phyloP scores from a whole-genome alignment of 805 yeast species.

The Yamadazyma akitaensis region DNA sequence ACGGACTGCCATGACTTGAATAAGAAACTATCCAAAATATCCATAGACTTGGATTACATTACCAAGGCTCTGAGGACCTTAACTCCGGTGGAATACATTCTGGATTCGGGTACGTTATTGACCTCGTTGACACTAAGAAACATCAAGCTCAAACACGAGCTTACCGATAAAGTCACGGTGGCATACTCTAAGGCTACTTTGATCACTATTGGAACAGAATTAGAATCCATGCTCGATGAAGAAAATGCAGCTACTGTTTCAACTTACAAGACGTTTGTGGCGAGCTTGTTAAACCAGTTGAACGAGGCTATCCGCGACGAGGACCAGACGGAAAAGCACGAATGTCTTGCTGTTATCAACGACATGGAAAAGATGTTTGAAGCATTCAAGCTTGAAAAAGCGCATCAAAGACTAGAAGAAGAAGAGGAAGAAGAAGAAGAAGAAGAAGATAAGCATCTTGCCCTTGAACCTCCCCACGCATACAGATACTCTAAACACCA shows the following conservation, averaged over 20 bases:
- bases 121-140: constrained; percentile 44
- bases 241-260: constrained; percentile 24
- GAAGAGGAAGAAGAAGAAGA: constrained; percentile 2
- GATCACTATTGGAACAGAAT: constrained; percentile 60
- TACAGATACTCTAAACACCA: neutral
- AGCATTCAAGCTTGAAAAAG: constrained; percentile 37
- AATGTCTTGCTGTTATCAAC: constrained; percentile 61
- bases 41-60: constrained; percentile 45
- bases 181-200: constrained; percentile 65
- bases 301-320: constrained; percentile 50
- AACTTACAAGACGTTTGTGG: constrained; percentile 58
- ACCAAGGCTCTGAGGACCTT: constrained; percentile 41
- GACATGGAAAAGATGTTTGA: constrained; percentile 77
- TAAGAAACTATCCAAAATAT: constrained; percentile 36
- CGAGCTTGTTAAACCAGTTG: constrained; percentile 54
- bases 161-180: constrained; percentile 52
- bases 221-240: constrained; percentile 47
- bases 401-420: constrained; percentile 5
- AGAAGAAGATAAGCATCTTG: neutral
- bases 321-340: constrained; percentile 58
- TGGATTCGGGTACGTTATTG: constrained; percentile 51
- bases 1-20: constrained; percentile 48
- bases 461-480: constrained; percentile 2
- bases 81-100: constrained; percentile 45
- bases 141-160: constrained; percentile 47